phyloP scores from a whole-genome alignment of 768 basidiomycete genomes.

The Tricholoma flavovirens region DNA sequence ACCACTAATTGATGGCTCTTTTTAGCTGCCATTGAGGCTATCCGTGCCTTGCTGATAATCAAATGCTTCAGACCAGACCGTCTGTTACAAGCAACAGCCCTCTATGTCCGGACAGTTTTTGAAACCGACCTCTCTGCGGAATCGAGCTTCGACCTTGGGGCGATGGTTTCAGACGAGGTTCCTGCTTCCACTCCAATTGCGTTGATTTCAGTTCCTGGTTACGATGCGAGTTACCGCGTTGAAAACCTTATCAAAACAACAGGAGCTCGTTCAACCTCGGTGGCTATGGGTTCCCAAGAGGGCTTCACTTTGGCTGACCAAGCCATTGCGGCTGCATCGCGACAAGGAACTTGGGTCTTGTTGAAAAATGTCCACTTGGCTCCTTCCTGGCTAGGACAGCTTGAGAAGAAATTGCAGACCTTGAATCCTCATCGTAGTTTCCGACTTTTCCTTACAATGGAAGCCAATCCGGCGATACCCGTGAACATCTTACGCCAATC shows the following conservation, averaged over 20 bases:
- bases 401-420: conserved; percentile 95
- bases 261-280: conserved; percentile 73
- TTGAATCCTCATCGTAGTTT: conserved; percentile 85
- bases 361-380: conserved; percentile 97
- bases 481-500: conserved; percentile 97
- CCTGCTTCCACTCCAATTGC: conserved; percentile 79
- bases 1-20: conserved; percentile 7
- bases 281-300: conserved; percentile 98
- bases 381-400: conserved; percentile 89
- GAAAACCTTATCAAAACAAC: conserved; percentile 80
- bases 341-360: conserved; percentile 93
- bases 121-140: conserved; percentile 70
- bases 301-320: conserved; percentile 96
- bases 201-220: conserved; percentile 89
- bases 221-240: conserved; percentile 97
- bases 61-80: conserved; percentile 94
- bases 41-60: conserved; percentile 72
- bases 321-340: conserved; percentile 87
- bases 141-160: conserved; percentile 68
- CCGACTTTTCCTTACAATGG: conserved; percentile 98
- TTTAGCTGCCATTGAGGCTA: conserved; percentile 65
- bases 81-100: conserved; percentile 73
- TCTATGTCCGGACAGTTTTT: conserved; percentile 75
- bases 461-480: conserved; percentile 89
- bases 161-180: conserved; percentile 77